Base-by-base conservation (phyloP, 352 stramenopile species). In the Phytopythium cucurbitacearum region DNA sequence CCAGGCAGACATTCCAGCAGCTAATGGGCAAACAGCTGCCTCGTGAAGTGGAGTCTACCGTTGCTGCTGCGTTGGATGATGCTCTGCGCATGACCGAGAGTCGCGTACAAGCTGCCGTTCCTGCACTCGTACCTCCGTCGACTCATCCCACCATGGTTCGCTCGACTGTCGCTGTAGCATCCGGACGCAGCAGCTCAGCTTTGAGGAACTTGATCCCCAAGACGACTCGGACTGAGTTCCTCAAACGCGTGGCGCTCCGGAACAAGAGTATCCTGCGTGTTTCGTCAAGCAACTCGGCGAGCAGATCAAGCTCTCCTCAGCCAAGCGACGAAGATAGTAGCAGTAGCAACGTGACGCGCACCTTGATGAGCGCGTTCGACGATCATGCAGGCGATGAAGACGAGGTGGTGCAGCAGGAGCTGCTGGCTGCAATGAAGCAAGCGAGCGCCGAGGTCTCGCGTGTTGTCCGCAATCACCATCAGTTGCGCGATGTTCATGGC, bases 221-320 rank as follows among this genome's bases (percentile, higher is more conserved):
- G 60, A 80, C 65, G 33, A 51, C 65, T 5, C 64, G 77, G n/a
- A 69, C 69, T 0, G 67, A 76, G 45, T 88, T 88, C 48, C 48
- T 69, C 3, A 83, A 85, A 51, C 71, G 72, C 3, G 40, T 85
- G 7, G 58, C 56, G 0, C 53, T 67, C 36, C 65, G 69, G 5
- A 76, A 75, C 41, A 78, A 80, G 44, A 63, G 43, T 8, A 59
- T 83, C 8, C 33, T 81, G 35, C 85, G 45, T n/a, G 45, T 80
- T 32, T 40, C 57, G 0, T 53, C 51, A 7, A 49, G 46, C 4
- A 34, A 28, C 33, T 56, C 53, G 5, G 33, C 56, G 5, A 43
- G 34, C 8, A 51, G 32, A 33, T 11, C 13, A 44, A 43, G 34
- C 52, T 11, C 37, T 16, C 5, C 7, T 12, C 46, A 39, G 34